phyloP scores from a whole-genome alignment of 2,329 filamentous ascomycete species.

The Botrytis hyacinthi region DNA sequence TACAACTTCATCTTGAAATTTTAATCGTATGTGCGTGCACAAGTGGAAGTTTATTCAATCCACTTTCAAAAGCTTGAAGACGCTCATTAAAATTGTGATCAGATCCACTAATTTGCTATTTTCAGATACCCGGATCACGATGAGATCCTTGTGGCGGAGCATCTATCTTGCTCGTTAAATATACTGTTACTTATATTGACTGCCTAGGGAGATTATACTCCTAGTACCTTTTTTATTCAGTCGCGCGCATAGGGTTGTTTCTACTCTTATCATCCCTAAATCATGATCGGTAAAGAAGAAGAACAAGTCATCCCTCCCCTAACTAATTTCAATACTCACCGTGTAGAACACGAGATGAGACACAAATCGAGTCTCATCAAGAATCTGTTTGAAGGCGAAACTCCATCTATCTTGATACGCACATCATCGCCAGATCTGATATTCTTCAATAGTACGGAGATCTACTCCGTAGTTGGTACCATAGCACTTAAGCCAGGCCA shows the following conservation, averaged over 20 bases:
- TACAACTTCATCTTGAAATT: neutral
- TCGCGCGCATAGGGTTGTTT: neutral
- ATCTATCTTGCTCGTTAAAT: neutral
- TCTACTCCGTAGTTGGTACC: neutral
- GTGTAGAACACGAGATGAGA: neutral
- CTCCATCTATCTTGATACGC: neutral
- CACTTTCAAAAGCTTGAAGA: conserved; percentile 15
- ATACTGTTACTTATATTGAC: neutral
- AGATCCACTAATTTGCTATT: conserved; percentile 12
- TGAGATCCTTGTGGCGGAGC: conserved; percentile 1
- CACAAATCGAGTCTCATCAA: neutral
- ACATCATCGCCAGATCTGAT: conserved; percentile 8
- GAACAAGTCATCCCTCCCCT: neutral
- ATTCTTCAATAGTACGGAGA: conserved; percentile 12
- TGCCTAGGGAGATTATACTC: neutral
- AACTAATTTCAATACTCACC: neutral
- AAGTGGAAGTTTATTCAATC: neutral
- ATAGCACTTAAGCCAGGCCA: neutral
- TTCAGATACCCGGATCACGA: neutral
- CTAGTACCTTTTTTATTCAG: neutral
- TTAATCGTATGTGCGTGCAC: neutral
- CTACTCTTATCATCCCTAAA: neutral
- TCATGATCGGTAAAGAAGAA: neutral
- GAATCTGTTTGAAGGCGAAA: conserved; percentile 1
- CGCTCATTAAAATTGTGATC: neutral